Evolutionary conservation across 73 alveolate genomes (phyloP).

Genomic region (Paramecium primaurelia): DNA sequence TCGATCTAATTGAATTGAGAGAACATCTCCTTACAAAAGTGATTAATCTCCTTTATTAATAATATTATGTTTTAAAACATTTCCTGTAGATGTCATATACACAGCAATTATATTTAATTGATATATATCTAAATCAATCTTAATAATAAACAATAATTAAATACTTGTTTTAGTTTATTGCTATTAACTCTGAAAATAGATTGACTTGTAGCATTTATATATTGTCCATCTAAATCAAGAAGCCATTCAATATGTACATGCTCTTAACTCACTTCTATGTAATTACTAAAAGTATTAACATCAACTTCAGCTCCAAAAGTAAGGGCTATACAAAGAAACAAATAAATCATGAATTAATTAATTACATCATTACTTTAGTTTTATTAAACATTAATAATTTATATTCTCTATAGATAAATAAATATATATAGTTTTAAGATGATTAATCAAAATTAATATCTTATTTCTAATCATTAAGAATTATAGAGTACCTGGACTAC

Average conservation of each 20-base stretch:
- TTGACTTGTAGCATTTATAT: slow-evolving; percentile 16
- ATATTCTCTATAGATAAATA: background rate
- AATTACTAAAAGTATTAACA: slow-evolving; percentile 12
- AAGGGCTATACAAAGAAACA: background rate
- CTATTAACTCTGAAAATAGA: background rate
- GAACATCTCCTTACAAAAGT: slow-evolving; percentile 4
- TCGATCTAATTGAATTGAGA: background rate
- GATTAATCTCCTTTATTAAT: background rate
- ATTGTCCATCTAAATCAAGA: slow-evolving; percentile 4
- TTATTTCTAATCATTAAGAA: too few species aligned
- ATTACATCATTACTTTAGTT: background rate
- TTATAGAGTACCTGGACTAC: too few species aligned
- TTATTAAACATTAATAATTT: background rate
- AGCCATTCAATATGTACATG: slow-evolving; percentile 22
- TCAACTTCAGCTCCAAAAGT: background rate
- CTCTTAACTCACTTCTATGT: background rate
- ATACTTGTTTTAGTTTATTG: background rate
- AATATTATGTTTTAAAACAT: background rate
- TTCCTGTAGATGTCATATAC: background rate
- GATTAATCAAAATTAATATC: too few species aligned
- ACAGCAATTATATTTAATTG: background rate
- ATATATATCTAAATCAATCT: slow-evolving; percentile 41
- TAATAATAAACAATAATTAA: background rate
- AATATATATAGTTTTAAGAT: background rate
- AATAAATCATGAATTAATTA: background rate